phyloP scores from a whole-genome alignment of 1,284 basidiomycete species.

The Cryptococcus sp. region DNA sequence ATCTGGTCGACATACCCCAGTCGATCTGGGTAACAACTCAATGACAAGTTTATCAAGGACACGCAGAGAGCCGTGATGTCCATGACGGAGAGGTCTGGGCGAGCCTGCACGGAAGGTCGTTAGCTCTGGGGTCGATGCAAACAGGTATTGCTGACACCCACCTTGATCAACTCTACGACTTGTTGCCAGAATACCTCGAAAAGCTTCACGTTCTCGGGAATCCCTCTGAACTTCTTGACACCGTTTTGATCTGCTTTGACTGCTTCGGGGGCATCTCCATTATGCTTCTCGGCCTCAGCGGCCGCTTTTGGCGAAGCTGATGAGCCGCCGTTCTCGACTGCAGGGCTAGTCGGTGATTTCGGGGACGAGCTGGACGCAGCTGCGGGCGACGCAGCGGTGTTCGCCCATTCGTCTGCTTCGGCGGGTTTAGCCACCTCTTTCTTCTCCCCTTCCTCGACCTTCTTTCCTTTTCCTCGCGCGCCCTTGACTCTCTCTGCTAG shows the following conservation, averaged over 20 bases:
- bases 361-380: constrained; percentile 18
- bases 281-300: constrained; percentile 21
- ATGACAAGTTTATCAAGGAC: constrained; percentile 85
- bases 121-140: constrained; percentile 2
- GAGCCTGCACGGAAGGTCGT: constrained; percentile 63
- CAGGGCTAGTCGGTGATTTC: constrained; percentile 13
- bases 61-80: constrained; percentile 92
- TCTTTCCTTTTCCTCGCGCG: constrained; percentile 56
- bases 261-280: constrained; percentile 5
- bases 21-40: constrained; percentile 92
- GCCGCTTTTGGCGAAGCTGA: constrained; percentile 11
- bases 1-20: constrained; percentile 95
- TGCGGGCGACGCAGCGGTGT: constrained; percentile 1
- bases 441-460: constrained; percentile 34
- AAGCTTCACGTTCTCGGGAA: constrained; percentile 85
- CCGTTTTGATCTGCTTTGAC: constrained; percentile 23
- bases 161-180: constrained; percentile 95
- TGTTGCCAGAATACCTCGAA: constrained; percentile 99
- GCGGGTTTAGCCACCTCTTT: constrained; percentile 32
- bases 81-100: constrained; percentile 91
- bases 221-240: constrained; percentile 70
- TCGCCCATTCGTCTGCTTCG: constrained; percentile 44
- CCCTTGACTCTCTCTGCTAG: constrained; percentile 79
- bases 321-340: constrained; percentile 20
- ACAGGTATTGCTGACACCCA: constrained; percentile 41